Evolutionary conservation across 2,329 filamentous ascomycete genomes (phyloP).

Genomic region (Emericellopsis atlantica): DNA sequence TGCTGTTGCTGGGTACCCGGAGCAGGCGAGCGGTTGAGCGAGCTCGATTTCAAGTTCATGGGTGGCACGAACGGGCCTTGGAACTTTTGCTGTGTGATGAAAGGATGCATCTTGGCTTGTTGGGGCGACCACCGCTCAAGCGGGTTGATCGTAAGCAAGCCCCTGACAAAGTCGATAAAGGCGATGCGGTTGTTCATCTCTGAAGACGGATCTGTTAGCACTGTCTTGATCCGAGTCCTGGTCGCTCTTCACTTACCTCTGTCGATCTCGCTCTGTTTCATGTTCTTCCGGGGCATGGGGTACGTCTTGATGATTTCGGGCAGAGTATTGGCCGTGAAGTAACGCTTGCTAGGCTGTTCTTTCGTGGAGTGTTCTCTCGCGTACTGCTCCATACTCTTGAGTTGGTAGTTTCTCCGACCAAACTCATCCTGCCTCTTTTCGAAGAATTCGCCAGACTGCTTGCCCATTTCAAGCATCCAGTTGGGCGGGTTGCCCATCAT

Average conservation of each 20-base stretch:
- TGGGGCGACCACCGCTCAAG: constrained; percentile 96
- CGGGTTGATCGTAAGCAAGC: constrained; percentile 85
- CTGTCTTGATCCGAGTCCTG: too few species aligned
- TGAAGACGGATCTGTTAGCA: constrained; percentile 23
- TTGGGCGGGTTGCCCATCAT: constrained; percentile 95
- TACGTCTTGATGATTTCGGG: constrained; percentile 97
- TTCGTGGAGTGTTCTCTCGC: constrained; percentile 91
- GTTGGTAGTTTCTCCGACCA: constrained; percentile 74
- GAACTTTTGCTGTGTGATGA: constrained; percentile 97
- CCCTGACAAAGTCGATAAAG: constrained; percentile 96
- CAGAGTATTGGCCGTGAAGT: constrained; percentile 87
- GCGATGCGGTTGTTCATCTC: constrained; percentile 98
- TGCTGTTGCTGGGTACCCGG: constrained; percentile 93
- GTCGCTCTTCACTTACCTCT: constrained; percentile 49
- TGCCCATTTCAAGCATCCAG: constrained; percentile 99
- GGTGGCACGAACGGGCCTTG: constrained; percentile 93
- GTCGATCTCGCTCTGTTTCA: constrained; percentile 95
- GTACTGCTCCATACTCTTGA: constrained; percentile 98
- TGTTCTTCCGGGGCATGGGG: constrained; percentile 96
- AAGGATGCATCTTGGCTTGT: constrained; percentile 92
- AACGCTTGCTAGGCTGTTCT: constrained; percentile 98
- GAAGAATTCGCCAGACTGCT: constrained; percentile 94
- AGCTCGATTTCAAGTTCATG: constrained; percentile 87
- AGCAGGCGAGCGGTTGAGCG: constrained; percentile 74
- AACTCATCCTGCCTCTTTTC: constrained; percentile 89